phyloP scores from a whole-genome alignment of 179 eudicot genomes.

The Spinacia oleracea region DNA sequence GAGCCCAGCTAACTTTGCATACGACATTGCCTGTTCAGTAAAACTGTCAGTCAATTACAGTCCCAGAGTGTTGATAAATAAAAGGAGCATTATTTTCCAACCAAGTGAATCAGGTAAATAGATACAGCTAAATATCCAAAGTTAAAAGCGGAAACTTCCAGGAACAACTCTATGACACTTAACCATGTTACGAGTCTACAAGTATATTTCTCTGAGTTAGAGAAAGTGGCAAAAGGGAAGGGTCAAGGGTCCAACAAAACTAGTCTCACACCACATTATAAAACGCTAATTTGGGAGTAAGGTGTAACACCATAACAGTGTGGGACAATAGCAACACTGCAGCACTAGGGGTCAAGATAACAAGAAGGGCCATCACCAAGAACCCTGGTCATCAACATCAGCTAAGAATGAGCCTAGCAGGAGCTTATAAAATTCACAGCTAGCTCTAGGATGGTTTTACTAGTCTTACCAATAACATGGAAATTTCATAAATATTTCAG shows the following conservation, averaged over 20 bases:
- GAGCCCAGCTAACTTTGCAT: slow-evolving; percentile 92
- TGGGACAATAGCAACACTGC: background rate
- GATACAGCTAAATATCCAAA: background rate
- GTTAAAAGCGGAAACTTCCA: background rate
- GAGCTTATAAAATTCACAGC: background rate
- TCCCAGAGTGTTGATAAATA: background rate
- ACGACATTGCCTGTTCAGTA: slow-evolving; percentile 77
- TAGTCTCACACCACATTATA: background rate
- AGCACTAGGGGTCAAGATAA: background rate
- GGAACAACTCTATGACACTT: too few species aligned
- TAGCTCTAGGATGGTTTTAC: too few species aligned
- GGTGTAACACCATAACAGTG: background rate
- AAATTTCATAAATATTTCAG: background rate
- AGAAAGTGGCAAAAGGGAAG: background rate
- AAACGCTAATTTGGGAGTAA: background rate
- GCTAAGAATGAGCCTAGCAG: background rate
- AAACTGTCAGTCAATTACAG: slow-evolving; percentile 25
- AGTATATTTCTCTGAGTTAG: background rate
- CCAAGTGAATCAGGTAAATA: background rate
- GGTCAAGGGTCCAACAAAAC: background rate
- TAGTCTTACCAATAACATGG: background rate
- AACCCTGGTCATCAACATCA: background rate
- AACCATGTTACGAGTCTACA: too few species aligned
- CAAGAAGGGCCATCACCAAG: background rate
- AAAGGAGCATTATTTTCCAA: background rate